Evolutionary conservation across 1,284 basidiomycete genomes (phyloP), one percentile per base, ranked within the genome.

Genomic region (Rhodotorula sp.): DNA sequence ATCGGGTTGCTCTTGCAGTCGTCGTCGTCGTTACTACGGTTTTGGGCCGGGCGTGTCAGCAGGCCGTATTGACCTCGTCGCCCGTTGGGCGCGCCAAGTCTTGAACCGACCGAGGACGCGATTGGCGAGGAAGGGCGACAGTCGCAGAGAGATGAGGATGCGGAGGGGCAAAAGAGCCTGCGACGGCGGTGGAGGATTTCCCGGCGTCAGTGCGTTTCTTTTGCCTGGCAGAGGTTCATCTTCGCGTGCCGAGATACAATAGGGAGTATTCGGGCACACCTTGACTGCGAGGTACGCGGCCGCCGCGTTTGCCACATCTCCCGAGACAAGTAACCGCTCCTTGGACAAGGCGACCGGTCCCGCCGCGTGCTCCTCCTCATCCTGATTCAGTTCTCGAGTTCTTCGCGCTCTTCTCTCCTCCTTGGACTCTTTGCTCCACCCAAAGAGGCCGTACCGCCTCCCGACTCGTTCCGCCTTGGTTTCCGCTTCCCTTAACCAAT

Each of bases 261-360:
- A 10, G 26, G n/a, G 18, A 16, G 3, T 5, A 8, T 18, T n/a
- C 14, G 34, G 31, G 47, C 84, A 63, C 78, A 90, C 92, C 86
- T 95, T 97, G 70, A 90, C 90, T 10, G 87, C 83, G 2, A 88
- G 88, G 80, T 95, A 97, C 0, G 93, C 93, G 28, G 93, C 84
- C 0, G 93, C 86, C 0, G 88, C 88, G 77, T 91, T 90, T 16
- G 88, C 88, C 10, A 90, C 85, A 79, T 90, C 89, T 12, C 88
- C 88, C 14, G 86, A 87, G 54, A 90, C 79, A 69, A 78, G 80
- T 21, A 76, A 74, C 52, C 43, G 38, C 19, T 80, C 78, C 18
- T 77, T 31, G 21, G n/a, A 72, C 63, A 45, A 71, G 73, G 73
- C 75, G 38, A 76, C 72, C 49, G 76, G 76, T 60, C 75, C 76